Percentiles rank a stretch among this genome's conserved stretches.
phyloP scores from a whole-genome alignment of 441 rosid species.

The Erodium texanum region DNA sequence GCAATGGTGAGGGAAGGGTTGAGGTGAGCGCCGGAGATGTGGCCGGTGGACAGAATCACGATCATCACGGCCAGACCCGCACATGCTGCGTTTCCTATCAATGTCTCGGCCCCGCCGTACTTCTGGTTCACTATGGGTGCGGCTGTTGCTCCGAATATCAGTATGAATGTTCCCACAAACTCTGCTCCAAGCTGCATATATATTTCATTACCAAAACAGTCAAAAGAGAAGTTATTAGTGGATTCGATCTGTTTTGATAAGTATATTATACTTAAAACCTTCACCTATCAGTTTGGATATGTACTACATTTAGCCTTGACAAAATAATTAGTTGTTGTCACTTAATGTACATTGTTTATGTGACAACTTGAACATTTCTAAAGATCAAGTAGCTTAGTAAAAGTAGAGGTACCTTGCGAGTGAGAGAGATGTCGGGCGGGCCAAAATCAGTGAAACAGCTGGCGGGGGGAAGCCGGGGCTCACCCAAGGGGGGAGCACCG shows the following conservation, averaged over 20 bases:
- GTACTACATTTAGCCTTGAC: too few relatives aligned
- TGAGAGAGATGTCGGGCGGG: conserved; percentile 57
- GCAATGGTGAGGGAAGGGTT: conserved; percentile 90
- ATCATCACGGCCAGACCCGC: conserved; percentile 91
- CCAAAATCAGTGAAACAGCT: conserved; percentile 76
- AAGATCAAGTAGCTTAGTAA: too few relatives aligned
- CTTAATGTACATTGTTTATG: too few relatives aligned
- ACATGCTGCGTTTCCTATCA: conserved; percentile 87
- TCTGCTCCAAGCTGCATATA: conserved; percentile 62
- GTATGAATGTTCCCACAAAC: conserved; percentile 87
- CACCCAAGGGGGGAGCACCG: conserved; percentile 50
- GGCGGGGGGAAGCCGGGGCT: conserved; percentile 18
- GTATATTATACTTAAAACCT: too few relatives aligned
- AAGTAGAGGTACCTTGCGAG: conserved; percentile 97
- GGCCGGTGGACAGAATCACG: conserved; percentile 77
- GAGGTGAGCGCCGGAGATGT: conserved; percentile 91
- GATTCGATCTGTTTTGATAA: too few relatives aligned
- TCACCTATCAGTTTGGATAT: too few relatives aligned
- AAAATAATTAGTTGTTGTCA: too few relatives aligned
- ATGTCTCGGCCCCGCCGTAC: conserved; percentile 54
- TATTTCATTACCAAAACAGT: too few relatives aligned
- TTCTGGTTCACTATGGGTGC: conserved; percentile 92
- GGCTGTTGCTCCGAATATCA: conserved; percentile 80
- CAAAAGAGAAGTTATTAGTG: too few relatives aligned
- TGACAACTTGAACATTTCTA: too few relatives aligned